Conservation (phyloP, 345 rosid species). For the Eucalyptus marginata region DNA sequence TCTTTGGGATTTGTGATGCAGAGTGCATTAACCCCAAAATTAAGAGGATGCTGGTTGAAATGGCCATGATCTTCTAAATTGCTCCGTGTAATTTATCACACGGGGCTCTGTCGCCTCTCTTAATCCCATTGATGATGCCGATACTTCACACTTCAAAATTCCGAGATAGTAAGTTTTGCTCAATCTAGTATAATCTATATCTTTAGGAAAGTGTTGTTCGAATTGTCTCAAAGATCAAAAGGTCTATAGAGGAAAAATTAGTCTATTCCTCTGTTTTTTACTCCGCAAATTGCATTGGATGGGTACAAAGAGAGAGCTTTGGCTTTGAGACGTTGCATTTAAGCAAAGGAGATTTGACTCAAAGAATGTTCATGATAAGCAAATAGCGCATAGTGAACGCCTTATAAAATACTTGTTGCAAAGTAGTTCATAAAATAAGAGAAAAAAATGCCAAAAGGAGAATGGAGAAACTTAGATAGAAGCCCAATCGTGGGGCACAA, state of each 20-base stretch:
- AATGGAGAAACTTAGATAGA: background rate
- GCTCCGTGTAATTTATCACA: no score
- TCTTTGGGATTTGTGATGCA: background rate
- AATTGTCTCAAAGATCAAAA: background rate
- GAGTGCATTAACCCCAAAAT: background rate
- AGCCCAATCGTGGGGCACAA: fast-evolving
- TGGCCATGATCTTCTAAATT: background rate
- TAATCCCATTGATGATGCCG: background rate
- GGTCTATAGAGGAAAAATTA: background rate
- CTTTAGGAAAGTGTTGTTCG: background rate
- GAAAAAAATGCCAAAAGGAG: background rate
- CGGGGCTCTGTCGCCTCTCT: background rate
- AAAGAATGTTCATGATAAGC: no score
- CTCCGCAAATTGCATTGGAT: background rate
- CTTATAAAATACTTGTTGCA: no score
- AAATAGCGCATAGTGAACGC: no score
- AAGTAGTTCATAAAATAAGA: no score
- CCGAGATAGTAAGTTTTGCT: background rate
- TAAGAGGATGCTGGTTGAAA: background rate
- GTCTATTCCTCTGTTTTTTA: background rate
- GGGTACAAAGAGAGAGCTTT: background rate
- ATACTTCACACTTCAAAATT: background rate
- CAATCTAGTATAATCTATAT: background rate
- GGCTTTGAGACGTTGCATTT: background rate
- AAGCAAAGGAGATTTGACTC: no score